Evolutionary conservation across 1,139 yeast species (phyloP).

Genomic region (Nakaseomyces uthaithaninus): DNA sequence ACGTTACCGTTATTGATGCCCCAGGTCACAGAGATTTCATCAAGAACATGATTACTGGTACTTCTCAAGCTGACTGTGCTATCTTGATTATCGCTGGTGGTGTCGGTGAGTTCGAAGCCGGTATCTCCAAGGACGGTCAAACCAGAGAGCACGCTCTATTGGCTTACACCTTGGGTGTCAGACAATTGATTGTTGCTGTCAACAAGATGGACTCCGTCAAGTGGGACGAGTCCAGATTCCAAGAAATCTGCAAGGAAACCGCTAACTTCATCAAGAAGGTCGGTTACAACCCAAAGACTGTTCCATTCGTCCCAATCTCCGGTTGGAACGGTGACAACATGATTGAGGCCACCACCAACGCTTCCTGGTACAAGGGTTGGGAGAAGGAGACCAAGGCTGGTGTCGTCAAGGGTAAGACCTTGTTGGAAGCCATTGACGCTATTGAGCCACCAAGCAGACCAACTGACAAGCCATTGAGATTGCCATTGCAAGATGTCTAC

Average conservation of each 20-base stretch:
- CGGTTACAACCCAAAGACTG: slow-evolving; percentile 88
- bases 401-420: slow-evolving; percentile 73
- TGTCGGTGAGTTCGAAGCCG: slow-evolving; percentile 98
- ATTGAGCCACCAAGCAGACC: slow-evolving; percentile 82
- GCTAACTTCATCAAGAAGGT: slow-evolving; percentile 87
- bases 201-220: slow-evolving; percentile 92
- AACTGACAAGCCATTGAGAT: slow-evolving; percentile 84
- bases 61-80: slow-evolving; percentile 96
- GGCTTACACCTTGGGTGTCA: slow-evolving; percentile 97
- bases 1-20: slow-evolving; percentile 88
- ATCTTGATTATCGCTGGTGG: slow-evolving; percentile 94
- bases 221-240: slow-evolving; percentile 76
- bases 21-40: slow-evolving; percentile 98
- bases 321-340: slow-evolving; percentile 95
- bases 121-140: slow-evolving; percentile 98
- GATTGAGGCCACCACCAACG: slow-evolving; percentile 76
- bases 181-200: slow-evolving; percentile 82
- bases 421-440: slow-evolving; percentile 81
- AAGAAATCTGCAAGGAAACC: slow-evolving; percentile 77
- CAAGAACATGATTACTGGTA: slow-evolving; percentile 92
- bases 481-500: slow-evolving; percentile 72
- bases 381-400: slow-evolving; percentile 77
- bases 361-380: slow-evolving; percentile 93
- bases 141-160: slow-evolving; percentile 97
- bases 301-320: slow-evolving; percentile 89